phyloP scores from a whole-genome alignment of 495 filamentous ascomycete species.

The Trichocladium uniseriatum region DNA sequence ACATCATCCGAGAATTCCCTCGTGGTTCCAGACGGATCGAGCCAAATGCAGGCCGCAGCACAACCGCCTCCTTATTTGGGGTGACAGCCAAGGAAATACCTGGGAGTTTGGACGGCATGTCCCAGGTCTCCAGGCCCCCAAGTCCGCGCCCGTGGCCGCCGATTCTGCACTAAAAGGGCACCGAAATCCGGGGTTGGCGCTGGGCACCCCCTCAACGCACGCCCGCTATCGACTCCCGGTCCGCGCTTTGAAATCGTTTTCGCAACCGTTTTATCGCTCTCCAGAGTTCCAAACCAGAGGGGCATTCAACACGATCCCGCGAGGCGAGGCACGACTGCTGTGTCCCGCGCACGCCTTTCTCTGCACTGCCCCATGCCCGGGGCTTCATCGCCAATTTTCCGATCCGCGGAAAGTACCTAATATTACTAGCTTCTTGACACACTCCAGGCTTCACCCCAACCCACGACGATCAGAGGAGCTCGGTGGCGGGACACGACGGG shows the following conservation, averaged over 20 bases:
- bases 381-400: not conserved
- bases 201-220: slow-evolving; percentile 1
- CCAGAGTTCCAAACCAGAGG: not conserved
- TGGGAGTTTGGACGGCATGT: not conserved
- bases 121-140: not conserved
- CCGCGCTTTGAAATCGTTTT: not conserved
- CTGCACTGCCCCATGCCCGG: not conserved
- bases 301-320: not conserved
- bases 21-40: too few relatives aligned
- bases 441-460: not conserved
- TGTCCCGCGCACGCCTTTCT: not conserved
- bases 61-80: not conserved
- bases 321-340: not conserved
- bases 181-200: slow-evolving; percentile 11
- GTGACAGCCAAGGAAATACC: not conserved
- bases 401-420: too few relatives aligned
- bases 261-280: not conserved
- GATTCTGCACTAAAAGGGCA: slow-evolving; percentile 6
- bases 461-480: slow-evolving; percentile 3
- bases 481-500: slow-evolving; percentile 15
- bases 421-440: not conserved
- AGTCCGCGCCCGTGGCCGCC: too few relatives aligned
- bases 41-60: not conserved
- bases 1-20: too few relatives aligned
- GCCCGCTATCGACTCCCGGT: not conserved